These are phyloP conservation scores for Aegilops umbellulata DNA, from an alignment of 176 grass and related monocot species.

Conservation along the genomic window DNA sequence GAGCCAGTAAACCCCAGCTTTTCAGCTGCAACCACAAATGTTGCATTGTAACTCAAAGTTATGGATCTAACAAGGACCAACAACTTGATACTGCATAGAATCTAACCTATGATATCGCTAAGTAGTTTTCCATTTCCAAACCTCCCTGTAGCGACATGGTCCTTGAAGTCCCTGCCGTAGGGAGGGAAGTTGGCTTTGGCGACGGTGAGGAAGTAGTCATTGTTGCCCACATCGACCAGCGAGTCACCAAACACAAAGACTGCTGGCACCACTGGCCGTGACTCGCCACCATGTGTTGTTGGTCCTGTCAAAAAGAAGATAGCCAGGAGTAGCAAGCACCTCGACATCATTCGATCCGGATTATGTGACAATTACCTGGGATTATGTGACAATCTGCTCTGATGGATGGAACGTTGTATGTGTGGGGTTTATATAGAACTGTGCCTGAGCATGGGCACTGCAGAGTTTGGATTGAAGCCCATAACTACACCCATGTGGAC, in stretches of 20 bases:
- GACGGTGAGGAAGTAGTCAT: conserved; percentile 68
- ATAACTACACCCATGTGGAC: no score
- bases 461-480: no score
- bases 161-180: conserved; percentile 80
- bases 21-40: conserved; percentile 49
- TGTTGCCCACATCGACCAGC: conserved; percentile 78
- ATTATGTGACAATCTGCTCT: no score
- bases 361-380: no score
- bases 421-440: no score
- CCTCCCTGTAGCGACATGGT: conserved; percentile 64
- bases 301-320: conserved; percentile 33
- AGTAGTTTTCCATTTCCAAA: conserved; percentile 89
- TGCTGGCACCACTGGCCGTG: conserved; percentile 66
- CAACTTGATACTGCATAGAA: background rate
- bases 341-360: background rate
- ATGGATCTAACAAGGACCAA: background rate
- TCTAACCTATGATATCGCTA: conserved; percentile 65
- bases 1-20: conserved; percentile 66
- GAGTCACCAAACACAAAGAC: conserved; percentile 81
- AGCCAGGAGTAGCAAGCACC: conserved; percentile 11
- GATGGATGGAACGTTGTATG: no score
- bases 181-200: conserved; percentile 73
- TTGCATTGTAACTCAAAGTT: background rate
- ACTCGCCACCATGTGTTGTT: background rate
- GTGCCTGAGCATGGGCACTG: no score